These are phyloP conservation scores for Xylariaceae sp. DNA, from an alignment of 2,329 filamentous ascomycete species.

Conservation along the genomic window DNA sequence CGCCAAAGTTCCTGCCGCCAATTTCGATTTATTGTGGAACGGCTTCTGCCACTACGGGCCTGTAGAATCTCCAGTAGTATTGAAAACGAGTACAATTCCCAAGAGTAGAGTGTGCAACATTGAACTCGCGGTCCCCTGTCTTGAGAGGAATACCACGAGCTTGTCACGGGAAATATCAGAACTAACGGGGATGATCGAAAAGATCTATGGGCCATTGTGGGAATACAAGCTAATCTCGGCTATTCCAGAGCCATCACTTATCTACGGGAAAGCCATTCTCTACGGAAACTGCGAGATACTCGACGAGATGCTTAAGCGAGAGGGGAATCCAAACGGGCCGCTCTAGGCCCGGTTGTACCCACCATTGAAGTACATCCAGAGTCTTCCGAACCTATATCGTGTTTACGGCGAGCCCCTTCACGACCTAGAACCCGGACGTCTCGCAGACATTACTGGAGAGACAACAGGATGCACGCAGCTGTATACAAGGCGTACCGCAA, in stretches of 20 bases:
- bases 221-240: not conserved
- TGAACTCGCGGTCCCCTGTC: constrained; percentile 4
- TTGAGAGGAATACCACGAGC: not conserved
- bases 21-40: not conserved
- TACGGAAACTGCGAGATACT: not conserved
- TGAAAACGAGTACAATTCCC: not conserved
- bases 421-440: constrained; percentile 2
- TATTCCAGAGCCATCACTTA: not conserved
- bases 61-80: not conserved
- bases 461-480: constrained; percentile 1
- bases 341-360: not conserved
- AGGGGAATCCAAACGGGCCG: constrained; percentile 3
- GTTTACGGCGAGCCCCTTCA: not conserved
- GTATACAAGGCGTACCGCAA: not conserved
- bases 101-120: not conserved
- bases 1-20: not conserved
- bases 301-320: constrained; percentile 4
- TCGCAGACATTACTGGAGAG: constrained; percentile 6
- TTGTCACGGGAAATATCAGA: constrained; percentile 1
- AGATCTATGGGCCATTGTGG: constrained; percentile 1
- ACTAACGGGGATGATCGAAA: not conserved
- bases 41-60: not conserved
- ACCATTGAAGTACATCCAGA: not conserved
- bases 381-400: not conserved
- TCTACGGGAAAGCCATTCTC: not conserved